Conservation (phyloP, 176 grass and related monocot species). For the Cenchrus fungigraminus region DNA sequence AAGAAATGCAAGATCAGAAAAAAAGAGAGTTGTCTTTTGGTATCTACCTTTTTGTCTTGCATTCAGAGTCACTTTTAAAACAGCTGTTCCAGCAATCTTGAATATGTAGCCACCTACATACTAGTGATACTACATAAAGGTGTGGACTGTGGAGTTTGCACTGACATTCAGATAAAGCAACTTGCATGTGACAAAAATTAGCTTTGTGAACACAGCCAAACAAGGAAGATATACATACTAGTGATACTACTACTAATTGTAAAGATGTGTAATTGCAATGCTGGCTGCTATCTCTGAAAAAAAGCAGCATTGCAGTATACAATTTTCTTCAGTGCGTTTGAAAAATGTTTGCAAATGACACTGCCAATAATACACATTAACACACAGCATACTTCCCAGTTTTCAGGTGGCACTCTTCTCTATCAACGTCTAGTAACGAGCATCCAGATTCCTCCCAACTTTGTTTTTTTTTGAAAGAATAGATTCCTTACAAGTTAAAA, state of each 20-base stretch:
- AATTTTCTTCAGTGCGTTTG: not conserved
- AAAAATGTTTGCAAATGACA: not conserved
- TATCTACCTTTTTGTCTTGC: conserved; percentile 30
- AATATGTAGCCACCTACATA: not conserved
- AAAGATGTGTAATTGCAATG: not conserved
- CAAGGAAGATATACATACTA: not conserved
- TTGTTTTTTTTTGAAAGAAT: not conserved
- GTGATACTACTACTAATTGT: not conserved
- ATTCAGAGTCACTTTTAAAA: not conserved
- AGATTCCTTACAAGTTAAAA: not conserved
- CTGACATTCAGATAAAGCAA: not conserved
- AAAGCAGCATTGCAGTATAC: not conserved
- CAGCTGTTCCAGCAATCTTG: not conserved
- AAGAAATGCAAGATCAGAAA: conserved; percentile 3
- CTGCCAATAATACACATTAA: not conserved
- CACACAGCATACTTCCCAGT: not conserved
- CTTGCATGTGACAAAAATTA: not conserved
- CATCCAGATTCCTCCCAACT: not conserved
- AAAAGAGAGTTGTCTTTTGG: not conserved
- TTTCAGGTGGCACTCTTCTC: not conserved
- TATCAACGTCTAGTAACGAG: not conserved
- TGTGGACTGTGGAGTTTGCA: not conserved
- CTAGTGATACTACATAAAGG: no score
- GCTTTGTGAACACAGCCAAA: not conserved
- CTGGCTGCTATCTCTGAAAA: not conserved